These are phyloP conservation scores for Phytophthora litchii DNA, from an alignment of 352 stramenopile genomes.

Conservation along the genomic window DNA sequence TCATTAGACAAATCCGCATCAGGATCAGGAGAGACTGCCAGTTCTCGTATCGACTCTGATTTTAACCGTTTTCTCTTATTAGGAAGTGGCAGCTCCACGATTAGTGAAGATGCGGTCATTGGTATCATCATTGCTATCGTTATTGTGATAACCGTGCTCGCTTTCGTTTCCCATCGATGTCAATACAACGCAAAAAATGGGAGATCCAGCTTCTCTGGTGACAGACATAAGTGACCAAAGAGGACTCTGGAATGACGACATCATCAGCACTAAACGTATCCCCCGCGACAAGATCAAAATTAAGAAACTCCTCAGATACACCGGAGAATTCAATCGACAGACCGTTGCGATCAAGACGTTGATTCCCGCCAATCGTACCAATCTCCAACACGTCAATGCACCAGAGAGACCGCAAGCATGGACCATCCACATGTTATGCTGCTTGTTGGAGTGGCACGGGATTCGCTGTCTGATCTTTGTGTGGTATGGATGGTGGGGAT, in stretches of 20 bases:
- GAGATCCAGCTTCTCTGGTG: too few species aligned
- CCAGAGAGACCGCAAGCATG: conserved; percentile 41
- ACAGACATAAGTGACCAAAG: neutral
- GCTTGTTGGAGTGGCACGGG: conserved; percentile 58
- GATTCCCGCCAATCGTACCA: neutral
- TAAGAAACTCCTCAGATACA: conserved; percentile 31
- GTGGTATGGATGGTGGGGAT: conserved; percentile 48
- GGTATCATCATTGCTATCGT: too few species aligned
- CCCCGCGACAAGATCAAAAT: conserved; percentile 36
- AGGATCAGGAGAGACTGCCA: too few species aligned
- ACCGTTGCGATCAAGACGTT: conserved; percentile 48
- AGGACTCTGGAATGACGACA: conserved; percentile 20
- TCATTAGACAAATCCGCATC: too few species aligned
- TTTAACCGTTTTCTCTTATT: too few species aligned
- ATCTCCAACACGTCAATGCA: conserved; percentile 31
- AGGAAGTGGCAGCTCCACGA: too few species aligned
- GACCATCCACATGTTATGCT: conserved; percentile 51
- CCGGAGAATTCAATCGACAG: conserved; percentile 30
- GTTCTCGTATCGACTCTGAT: too few species aligned
- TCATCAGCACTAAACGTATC: conserved; percentile 26
- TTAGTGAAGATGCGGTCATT: too few species aligned
- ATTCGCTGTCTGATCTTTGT: conserved; percentile 33
- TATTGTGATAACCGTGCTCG: too few species aligned
- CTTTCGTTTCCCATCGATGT: neutral
- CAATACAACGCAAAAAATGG: too few species aligned